Evolutionary conservation across 1,284 basidiomycete species (phyloP).

Genomic region (Trichosporon asahii): DNA sequence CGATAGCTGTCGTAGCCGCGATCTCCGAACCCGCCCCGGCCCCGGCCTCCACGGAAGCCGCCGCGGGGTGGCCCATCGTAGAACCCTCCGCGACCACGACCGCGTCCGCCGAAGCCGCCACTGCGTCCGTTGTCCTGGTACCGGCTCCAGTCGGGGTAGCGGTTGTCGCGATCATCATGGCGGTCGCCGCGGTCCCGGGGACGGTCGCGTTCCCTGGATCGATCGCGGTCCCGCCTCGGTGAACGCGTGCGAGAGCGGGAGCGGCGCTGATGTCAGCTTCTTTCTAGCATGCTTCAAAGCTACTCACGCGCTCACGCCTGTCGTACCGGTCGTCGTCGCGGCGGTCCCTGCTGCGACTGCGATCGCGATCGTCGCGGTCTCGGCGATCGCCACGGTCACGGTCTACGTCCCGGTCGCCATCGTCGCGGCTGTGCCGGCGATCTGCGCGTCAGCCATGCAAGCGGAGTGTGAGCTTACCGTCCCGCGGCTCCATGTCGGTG

Average conservation of each 20-base stretch:
- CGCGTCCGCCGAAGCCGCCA: not conserved
- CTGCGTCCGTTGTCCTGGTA: not conserved
- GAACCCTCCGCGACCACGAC: not conserved
- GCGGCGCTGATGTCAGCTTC: not conserved
- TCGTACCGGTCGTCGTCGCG: constrained; percentile 6
- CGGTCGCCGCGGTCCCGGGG: constrained; percentile 63
- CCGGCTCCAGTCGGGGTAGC: not conserved
- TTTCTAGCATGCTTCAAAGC: not conserved
- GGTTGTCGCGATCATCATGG: constrained; percentile 22
- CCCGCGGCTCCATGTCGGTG: not conserved
- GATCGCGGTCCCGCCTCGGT: constrained; percentile 26
- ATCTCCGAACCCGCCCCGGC: constrained; percentile 10
- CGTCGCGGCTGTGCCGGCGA: constrained; percentile 3
- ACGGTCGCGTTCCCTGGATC: constrained; percentile 36
- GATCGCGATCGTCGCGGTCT: constrained; percentile 10
- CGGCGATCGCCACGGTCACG: constrained; percentile 10
- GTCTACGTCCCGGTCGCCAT: constrained; percentile 5
- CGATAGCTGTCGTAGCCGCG: constrained; percentile 8
- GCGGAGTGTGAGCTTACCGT: not conserved
- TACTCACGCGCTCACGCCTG: constrained; percentile 6
- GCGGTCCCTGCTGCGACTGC: constrained; percentile 6
- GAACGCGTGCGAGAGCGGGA: constrained; percentile 18
- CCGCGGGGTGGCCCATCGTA: not conserved
- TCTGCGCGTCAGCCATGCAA: not conserved
- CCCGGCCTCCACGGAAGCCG: constrained; percentile 4